phyloP scores from a whole-genome alignment of 257 asterid species.

The Apocynum venetum region DNA sequence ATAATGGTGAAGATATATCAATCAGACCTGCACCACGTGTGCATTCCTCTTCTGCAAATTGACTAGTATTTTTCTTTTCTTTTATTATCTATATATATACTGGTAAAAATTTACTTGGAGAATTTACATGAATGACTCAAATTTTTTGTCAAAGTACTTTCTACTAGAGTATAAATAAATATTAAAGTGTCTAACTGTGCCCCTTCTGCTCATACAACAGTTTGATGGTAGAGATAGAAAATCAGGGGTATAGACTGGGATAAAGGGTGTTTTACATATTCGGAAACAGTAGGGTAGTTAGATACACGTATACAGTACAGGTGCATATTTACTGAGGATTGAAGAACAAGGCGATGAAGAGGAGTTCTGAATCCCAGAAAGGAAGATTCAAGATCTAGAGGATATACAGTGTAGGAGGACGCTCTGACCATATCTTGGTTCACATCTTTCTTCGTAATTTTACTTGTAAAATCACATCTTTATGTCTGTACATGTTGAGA shows the following conservation, averaged over 20 bases:
- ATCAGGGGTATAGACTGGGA: too few relatives aligned
- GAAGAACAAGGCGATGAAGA: neutral
- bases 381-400: conserved; percentile 46
- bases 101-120: neutral
- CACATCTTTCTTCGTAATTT: conserved; percentile 25
- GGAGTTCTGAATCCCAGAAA: neutral
- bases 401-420: conserved; percentile 17
- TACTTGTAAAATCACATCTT: conserved; percentile 5
- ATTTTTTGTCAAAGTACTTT: neutral
- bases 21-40: neutral
- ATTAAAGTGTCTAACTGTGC: neutral
- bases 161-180: neutral
- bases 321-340: neutral
- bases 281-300: neutral
- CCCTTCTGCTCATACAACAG: neutral
- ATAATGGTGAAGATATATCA: neutral
- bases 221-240: neutral
- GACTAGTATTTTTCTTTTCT: neutral
- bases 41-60: neutral
- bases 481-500: neutral
- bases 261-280: neutral
- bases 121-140: neutral
- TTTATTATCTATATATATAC: neutral
- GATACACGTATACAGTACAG: neutral
- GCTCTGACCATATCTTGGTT: conserved; percentile 13